These are phyloP conservation scores for Pleurostoma richardsiae DNA, from an alignment of 2,329 filamentous ascomycete genomes.

Conservation along the genomic window DNA sequence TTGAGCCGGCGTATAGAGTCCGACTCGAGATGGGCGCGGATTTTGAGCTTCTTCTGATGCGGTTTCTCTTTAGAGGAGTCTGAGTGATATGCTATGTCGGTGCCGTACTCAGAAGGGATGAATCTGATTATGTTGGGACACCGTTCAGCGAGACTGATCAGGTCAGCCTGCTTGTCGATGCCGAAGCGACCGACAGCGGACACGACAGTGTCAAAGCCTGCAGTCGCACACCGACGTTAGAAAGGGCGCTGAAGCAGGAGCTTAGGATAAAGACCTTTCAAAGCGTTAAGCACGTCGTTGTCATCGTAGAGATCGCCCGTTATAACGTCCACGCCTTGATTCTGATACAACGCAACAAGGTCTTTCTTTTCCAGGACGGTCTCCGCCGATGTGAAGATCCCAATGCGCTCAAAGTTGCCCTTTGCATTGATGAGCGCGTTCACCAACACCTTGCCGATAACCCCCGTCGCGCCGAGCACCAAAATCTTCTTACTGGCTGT, in stretches of 20 bases:
- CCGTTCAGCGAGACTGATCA: constrained; percentile 49
- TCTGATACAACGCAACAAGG: constrained; percentile 33
- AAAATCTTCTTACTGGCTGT: constrained; percentile 14
- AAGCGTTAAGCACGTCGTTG: not conserved
- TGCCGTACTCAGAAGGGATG: constrained; percentile 56
- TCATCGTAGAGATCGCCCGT: not conserved
- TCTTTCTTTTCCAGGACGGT: constrained; percentile 40
- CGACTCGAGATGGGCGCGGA: constrained; percentile 47
- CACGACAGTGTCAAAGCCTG: constrained; percentile 49
- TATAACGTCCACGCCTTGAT: constrained; percentile 37
- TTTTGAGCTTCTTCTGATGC: constrained; percentile 58
- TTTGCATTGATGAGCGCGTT: constrained; percentile 22
- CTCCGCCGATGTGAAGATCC: constrained; percentile 49
- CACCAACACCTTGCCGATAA: constrained; percentile 27
- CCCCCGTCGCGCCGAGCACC: constrained; percentile 24
- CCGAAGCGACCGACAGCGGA: constrained; percentile 53
- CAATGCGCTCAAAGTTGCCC: constrained; percentile 24
- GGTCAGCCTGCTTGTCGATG: constrained; percentile 46
- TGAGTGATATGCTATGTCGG: constrained; percentile 49
- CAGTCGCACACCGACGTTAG: not conserved
- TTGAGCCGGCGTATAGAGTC: constrained; percentile 36
- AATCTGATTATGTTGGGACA: constrained; percentile 46
- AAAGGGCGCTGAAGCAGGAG: too few species aligned
- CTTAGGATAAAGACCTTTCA: not conserved
- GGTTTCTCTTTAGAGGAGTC: constrained; percentile 50